A percentile compares a stretch with the other conserved stretches of the same genome.
phyloP scores from a whole-genome alignment of 129 eudicot species.

The Kitagawia praeruptora region DNA sequence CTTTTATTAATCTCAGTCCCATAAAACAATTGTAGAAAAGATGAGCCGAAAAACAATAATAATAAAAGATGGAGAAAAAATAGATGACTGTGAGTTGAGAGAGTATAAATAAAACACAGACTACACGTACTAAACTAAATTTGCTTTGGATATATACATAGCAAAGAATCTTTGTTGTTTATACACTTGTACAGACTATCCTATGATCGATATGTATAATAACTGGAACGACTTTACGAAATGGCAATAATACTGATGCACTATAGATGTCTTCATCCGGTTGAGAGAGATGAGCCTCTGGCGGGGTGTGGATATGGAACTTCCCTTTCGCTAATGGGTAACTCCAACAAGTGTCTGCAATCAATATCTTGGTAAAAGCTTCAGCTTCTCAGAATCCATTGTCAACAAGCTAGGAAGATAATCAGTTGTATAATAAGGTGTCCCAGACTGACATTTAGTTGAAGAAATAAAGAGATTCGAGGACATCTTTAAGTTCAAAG shows the following conservation, averaged over 20 bases:
- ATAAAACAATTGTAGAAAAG: neutral
- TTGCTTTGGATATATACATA: neutral
- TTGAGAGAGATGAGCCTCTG: neutral
- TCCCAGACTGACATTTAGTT: conserved; percentile 31
- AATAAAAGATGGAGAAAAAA: neutral
- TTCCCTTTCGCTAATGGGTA: neutral
- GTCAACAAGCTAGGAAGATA: neutral
- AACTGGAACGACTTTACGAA: neutral
- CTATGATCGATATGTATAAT: neutral
- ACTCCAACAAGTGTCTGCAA: neutral
- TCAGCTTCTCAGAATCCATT: neutral
- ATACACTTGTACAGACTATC: neutral
- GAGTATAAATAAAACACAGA: neutral
- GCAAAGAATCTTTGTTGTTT: neutral
- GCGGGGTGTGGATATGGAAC: neutral
- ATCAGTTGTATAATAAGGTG: neutral
- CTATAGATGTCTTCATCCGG: neutral
- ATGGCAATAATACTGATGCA: neutral
- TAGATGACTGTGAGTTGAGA: neutral
- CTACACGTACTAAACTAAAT: neutral
- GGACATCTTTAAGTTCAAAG: conserved; percentile 69
- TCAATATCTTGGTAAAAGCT: conserved; percentile 1
- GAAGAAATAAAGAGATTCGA: conserved; percentile 81
- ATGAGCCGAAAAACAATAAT: neutral
- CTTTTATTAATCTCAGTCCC: too few species aligned